Percentiles rank a stretch among this genome's conserved stretches.
These are phyloP conservation scores for Marasmius sp. DNA, from an alignment of 1,284 basidiomycete genomes.

Conservation along the genomic window DNA sequence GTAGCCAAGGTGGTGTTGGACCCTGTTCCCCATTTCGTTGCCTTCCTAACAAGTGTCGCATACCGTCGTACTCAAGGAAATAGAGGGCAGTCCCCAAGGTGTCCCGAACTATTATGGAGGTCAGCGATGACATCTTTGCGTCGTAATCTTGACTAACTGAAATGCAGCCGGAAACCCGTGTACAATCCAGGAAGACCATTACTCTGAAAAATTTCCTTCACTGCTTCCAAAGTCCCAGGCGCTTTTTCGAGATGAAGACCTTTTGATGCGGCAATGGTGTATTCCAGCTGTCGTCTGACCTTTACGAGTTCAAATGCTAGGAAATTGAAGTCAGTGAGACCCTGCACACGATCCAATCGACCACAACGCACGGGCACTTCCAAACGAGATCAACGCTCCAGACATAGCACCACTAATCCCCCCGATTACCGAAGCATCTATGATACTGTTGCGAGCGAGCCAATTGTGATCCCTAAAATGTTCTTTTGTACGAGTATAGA, in stretches of 20 bases:
- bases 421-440: conserved; percentile 74
- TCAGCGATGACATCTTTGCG: background rate
- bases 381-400: conserved; percentile 80
- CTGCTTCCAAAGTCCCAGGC: conserved; percentile 73
- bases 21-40: conserved; percentile 74
- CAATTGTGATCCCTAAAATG: conserved; percentile 65
- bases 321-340: conserved; percentile 10
- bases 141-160: conserved; percentile 45
- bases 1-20: conserved; percentile 72
- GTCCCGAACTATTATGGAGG: conserved; percentile 61
- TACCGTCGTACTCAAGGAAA: conserved; percentile 85
- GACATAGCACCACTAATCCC: conserved; percentile 81
- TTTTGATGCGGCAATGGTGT: conserved; percentile 83
- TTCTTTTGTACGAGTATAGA: conserved; percentile 89
- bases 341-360: conserved; percentile 9
- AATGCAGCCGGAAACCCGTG: conserved; percentile 82
- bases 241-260: conserved; percentile 67
- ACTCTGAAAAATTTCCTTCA: conserved; percentile 63
- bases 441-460: conserved; percentile 56
- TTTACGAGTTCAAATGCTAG: conserved; percentile 94
- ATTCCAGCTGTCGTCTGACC: conserved; percentile 92
- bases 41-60: conserved; percentile 76
- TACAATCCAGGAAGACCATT: conserved; percentile 77
- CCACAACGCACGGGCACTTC: conserved; percentile 73
- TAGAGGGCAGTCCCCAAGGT: conserved; percentile 83